Conservation (phyloP, 257 asterid genomes). For the Ophiorrhiza pumila region DNA sequence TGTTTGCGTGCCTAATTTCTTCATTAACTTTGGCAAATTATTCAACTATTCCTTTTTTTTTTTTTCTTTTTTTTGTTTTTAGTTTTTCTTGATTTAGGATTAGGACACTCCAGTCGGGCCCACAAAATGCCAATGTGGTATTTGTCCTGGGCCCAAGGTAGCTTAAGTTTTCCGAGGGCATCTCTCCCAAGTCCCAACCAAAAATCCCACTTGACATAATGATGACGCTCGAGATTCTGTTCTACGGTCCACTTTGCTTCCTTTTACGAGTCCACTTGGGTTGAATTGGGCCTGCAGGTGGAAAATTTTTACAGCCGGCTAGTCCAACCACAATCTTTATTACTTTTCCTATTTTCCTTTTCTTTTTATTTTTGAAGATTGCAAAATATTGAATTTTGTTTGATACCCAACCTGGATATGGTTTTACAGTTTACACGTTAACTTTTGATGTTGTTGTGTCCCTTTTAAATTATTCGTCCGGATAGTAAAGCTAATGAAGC, state of each 20-base stretch:
- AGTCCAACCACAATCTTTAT: neutral
- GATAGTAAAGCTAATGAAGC: too few relatives aligned
- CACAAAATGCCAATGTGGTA: neutral
- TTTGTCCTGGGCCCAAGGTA: neutral
- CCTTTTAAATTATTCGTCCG: too few relatives aligned
- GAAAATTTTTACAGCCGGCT: neutral
- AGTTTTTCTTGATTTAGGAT: too few relatives aligned
- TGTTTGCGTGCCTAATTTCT: neutral
- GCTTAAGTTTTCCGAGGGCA: slow-evolving; percentile 11
- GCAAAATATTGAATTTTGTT: neutral
- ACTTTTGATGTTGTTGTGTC: too few relatives aligned
- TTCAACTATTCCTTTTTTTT: too few relatives aligned
- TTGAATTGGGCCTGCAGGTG: neutral
- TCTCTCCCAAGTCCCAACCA: neutral
- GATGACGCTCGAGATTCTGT: too few relatives aligned
- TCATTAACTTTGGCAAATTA: neutral
- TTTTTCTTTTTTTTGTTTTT: too few relatives aligned
- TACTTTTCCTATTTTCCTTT: neutral
- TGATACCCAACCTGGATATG: neutral
- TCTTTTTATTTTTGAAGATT: neutral
- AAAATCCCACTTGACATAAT: neutral
- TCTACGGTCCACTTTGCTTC: too few relatives aligned
- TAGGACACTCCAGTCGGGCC: neutral
- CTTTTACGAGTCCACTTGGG: neutral
- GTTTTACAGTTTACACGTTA: neutral